phyloP scores from a whole-genome alignment of 192 early-diverging fungal genomes.

The Allomyces javanicus region DNA sequence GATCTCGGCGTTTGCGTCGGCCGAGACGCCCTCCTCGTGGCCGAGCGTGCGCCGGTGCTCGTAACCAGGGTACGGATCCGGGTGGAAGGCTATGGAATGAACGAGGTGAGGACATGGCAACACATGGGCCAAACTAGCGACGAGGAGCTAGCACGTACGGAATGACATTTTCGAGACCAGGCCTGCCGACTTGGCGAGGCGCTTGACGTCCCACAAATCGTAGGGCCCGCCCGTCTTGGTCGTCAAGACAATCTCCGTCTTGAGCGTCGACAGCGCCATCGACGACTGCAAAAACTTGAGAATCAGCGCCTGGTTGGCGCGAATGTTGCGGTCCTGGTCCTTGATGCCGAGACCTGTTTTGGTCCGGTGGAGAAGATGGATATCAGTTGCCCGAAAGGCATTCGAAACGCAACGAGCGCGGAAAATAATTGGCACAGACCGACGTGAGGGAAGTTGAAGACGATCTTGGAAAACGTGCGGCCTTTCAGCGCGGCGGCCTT shows the following conservation, averaged over 20 bases:
- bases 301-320: constrained; percentile 53
- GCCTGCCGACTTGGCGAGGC: constrained; percentile 47
- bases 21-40: constrained; percentile 61
- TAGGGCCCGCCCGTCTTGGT: constrained; percentile 75
- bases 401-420: not conserved
- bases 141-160: not conserved
- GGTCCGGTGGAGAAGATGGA: not conserved
- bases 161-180: constrained; percentile 24
- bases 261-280: constrained; percentile 1
- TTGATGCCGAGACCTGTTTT: constrained; percentile 61
- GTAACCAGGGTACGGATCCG: constrained; percentile 59
- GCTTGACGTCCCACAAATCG: constrained; percentile 63
- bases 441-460: constrained; percentile 93
- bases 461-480: constrained; percentile 52
- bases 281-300: constrained; percentile 37
- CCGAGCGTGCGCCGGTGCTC: constrained; percentile 89
- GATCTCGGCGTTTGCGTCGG: constrained; percentile 61
- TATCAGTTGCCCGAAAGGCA: not conserved
- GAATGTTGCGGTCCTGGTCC: constrained; percentile 70
- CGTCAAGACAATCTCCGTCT: constrained; percentile 55
- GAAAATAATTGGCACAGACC: constrained; percentile 19
- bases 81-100: constrained; percentile 40
- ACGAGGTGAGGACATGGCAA: too few relatives aligned
- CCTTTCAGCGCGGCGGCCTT: constrained; percentile 32
- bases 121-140: not conserved